A percentile compares a stretch with the other conserved stretches of the same genome.
phyloP scores from a whole-genome alignment of 345 rosid genomes.

The Psidium guajava region DNA sequence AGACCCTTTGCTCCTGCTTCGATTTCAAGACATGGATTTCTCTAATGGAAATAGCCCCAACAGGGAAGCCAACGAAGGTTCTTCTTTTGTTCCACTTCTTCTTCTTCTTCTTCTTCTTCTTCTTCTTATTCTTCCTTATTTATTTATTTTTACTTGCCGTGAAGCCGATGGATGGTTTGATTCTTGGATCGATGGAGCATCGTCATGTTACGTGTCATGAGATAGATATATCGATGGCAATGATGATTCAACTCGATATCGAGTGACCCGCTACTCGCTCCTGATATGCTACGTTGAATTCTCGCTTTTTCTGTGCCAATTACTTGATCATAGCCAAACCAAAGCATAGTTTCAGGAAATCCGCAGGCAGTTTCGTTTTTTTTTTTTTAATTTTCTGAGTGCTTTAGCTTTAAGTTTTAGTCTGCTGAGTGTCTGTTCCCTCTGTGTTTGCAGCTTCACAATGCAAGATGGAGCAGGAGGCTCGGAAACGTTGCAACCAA shows the following conservation, averaged over 20 bases:
- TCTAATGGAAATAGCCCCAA: background rate
- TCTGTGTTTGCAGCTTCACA: slow-evolving; percentile 36
- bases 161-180: background rate
- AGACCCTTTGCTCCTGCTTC: background rate
- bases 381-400: background rate
- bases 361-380: background rate
- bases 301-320: background rate
- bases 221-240: background rate
- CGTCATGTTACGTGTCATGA: no score
- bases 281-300: background rate
- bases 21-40: background rate
- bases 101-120: no score
- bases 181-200: no score
- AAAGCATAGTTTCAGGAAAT: background rate
- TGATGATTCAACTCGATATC: background rate
- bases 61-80: background rate
- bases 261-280: background rate
- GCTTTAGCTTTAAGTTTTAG: background rate
- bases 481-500: slow-evolving; percentile 53
- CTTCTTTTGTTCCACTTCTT: background rate
- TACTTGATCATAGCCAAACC: background rate
- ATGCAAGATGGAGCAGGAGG: slow-evolving; percentile 85
- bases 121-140: background rate
- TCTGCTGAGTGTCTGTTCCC: background rate
- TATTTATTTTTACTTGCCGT: background rate